Conservation (phyloP, 441 rosid genomes). For the Eruca vesicaria region DNA sequence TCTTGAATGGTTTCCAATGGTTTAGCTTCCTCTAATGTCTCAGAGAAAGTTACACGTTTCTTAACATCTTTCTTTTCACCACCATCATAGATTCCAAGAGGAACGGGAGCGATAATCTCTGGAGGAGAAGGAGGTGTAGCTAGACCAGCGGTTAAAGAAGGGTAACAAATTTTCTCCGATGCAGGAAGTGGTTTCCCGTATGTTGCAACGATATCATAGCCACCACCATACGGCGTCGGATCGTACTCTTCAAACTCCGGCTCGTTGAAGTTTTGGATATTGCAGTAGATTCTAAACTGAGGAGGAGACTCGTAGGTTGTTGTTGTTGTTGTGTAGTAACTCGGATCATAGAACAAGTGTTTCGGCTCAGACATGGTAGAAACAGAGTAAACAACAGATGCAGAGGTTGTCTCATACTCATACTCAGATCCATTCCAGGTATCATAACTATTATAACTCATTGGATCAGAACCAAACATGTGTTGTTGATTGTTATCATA, state of each 20-base stretch:
- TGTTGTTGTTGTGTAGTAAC: conserved; percentile 23
- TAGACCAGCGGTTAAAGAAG: conserved; percentile 50
- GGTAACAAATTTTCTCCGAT: conserved; percentile 59
- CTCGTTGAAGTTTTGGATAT: conserved; percentile 44
- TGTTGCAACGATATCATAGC: conserved; percentile 51
- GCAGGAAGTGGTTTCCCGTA: conserved; percentile 72
- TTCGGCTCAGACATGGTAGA: conserved; percentile 44
- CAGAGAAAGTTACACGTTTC: conserved; percentile 33
- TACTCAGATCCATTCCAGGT: conserved; percentile 28
- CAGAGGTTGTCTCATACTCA: conserved; percentile 19
- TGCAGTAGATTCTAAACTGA: conserved; percentile 41
- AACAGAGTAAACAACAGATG: conserved; percentile 43
- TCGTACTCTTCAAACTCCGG: conserved; percentile 64
- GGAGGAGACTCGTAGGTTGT: conserved; percentile 33
- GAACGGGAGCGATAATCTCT: conserved; percentile 36
- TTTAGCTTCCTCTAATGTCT: conserved; percentile 28
- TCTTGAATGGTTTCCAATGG: conserved; percentile 1
- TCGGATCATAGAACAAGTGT: conserved; percentile 36
- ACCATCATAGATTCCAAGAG: conserved; percentile 30
- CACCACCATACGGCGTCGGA: conserved; percentile 76
- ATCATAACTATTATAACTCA: conserved; percentile 9
- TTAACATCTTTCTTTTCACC: conserved; percentile 21
- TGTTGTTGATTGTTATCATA: conserved; percentile 15
- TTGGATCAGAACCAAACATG: background rate
- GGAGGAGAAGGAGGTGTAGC: conserved; percentile 15